Evolutionary conservation across 129 eudicot species (phyloP), one percentile per base, ranked within the genome.

Genomic region (Flaveria sonorensis): DNA sequence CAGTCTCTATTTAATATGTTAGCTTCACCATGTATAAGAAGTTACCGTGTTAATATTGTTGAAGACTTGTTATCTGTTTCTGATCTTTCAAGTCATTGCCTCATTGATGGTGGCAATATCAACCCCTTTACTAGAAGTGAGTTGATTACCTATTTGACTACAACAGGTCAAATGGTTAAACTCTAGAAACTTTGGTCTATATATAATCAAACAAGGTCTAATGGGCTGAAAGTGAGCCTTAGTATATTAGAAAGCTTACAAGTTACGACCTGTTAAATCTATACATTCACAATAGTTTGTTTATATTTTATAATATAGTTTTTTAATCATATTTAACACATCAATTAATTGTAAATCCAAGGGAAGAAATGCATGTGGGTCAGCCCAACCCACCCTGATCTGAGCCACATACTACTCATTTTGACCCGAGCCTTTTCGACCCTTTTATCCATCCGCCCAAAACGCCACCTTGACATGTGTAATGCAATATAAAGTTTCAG

Each of bases 21-120:
- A 56, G 40, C 23, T 56, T 73, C 68, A 39, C 21, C 52, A 19
- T 39, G 53, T 56, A 73, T 55, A 19, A 57, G 67, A 23, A 73
- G 43, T 56, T 32, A 72, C 46, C 0, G 10, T 42, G 0, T 5
- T 42, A 42, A 42, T 42, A 42, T 23, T 59, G 32, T 59, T 20
- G 28, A 59, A 32, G 4, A 59, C 32, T 23, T 59, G 65, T 59
- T 59, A 21, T 59, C 65, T 59, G 8, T 52, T 52, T 52, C 59
- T 19, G 0, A 52, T 1, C 59, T 15, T 14, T 63, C 69, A 63
- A 24, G 69, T 63, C 20, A 15, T n/a, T n/a, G n/a, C n/a, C n/a
- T n/a, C n/a, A n/a, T 16, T 52, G 21, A n/a, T 0, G 10, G 10
- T n/a, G 30, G n/a, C n/a, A n/a, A n/a, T n/a, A n/a, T 52, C 59